A percentile compares a stretch with the other conserved stretches of the same genome.
phyloP scores from a whole-genome alignment of 805 yeast genomes.

The Candida germanica region DNA sequence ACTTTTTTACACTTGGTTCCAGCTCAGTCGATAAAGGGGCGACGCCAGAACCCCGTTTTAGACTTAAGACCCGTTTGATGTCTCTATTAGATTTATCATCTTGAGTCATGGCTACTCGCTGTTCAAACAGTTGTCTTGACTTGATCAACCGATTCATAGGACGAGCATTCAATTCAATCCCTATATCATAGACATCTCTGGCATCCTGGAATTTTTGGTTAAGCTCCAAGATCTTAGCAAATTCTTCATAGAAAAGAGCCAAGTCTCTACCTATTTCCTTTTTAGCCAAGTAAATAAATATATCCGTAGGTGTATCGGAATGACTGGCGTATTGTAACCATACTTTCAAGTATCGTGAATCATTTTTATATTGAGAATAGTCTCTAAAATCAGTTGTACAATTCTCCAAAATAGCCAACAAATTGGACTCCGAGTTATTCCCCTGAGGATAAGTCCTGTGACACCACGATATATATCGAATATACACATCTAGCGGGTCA shows the following conservation, averaged over 20 bases:
- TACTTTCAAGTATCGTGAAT: conserved; percentile 71
- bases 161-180: conserved; percentile 59
- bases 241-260: conserved; percentile 75
- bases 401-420: conserved; percentile 62
- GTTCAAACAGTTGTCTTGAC: conserved; percentile 43
- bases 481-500: conserved; percentile 76
- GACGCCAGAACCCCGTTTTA: conserved; percentile 32
- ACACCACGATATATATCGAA: conserved; percentile 78
- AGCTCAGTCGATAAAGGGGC: background rate
- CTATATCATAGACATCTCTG: conserved; percentile 53
- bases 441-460: conserved; percentile 62
- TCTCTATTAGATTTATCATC: conserved; percentile 9
- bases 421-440: conserved; percentile 57
- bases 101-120: conserved; percentile 27
- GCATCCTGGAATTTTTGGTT: conserved; percentile 53
- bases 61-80: conserved; percentile 23
- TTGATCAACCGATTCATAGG: conserved; percentile 45
- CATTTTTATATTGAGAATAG: conserved; percentile 68
- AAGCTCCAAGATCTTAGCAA: conserved; percentile 61
- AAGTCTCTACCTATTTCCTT: conserved; percentile 67
- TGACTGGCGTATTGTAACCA: conserved; percentile 79
- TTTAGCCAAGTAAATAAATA: conserved; percentile 67
- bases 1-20: conserved; percentile 10
- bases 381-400: conserved; percentile 71
- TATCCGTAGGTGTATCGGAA: conserved; percentile 66